Evolutionary conservation across 768 basidiomycete species (phyloP).

Genomic region (Clavulina sp.): DNA sequence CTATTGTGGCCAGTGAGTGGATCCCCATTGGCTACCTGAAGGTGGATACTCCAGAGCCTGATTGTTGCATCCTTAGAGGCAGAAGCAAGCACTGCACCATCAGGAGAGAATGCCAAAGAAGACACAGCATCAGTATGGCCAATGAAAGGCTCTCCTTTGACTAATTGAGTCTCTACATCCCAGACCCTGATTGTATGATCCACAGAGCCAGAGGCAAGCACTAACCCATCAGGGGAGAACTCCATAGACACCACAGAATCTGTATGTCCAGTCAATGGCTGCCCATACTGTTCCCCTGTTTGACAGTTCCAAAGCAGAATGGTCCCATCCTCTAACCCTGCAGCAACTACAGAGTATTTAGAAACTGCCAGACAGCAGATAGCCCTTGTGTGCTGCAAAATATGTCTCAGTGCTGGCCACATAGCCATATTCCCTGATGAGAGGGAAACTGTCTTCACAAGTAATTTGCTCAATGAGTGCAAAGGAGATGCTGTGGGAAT

Average conservation of each 20-base stretch:
- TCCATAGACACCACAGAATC: background rate
- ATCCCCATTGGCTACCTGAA: background rate
- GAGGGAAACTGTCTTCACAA: too few relatives aligned
- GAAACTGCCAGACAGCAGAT: background rate
- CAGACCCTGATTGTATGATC: constrained; percentile 27
- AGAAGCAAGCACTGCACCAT: background rate
- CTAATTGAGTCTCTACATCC: constrained; percentile 24
- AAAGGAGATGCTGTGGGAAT: too few relatives aligned
- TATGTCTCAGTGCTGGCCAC: too few relatives aligned
- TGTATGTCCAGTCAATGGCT: background rate
- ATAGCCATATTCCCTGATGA: too few relatives aligned
- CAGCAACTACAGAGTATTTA: constrained; percentile 15
- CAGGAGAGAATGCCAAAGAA: constrained; percentile 1
- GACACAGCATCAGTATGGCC: background rate
- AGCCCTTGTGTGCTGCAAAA: background rate
- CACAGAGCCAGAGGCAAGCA: constrained; percentile 24
- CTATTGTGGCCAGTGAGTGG: background rate
- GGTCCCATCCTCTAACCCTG: constrained; percentile 27
- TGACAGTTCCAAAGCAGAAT: constrained; percentile 27
- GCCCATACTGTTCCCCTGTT: constrained; percentile 16
- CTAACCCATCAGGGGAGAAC: background rate
- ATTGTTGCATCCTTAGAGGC: constrained; percentile 4
- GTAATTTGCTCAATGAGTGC: too few relatives aligned
- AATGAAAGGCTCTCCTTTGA: constrained; percentile 2
- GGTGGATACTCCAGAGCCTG: constrained; percentile 2